Conservation (phyloP, 441 rosid genomes). For the Geranium incanum region DNA sequence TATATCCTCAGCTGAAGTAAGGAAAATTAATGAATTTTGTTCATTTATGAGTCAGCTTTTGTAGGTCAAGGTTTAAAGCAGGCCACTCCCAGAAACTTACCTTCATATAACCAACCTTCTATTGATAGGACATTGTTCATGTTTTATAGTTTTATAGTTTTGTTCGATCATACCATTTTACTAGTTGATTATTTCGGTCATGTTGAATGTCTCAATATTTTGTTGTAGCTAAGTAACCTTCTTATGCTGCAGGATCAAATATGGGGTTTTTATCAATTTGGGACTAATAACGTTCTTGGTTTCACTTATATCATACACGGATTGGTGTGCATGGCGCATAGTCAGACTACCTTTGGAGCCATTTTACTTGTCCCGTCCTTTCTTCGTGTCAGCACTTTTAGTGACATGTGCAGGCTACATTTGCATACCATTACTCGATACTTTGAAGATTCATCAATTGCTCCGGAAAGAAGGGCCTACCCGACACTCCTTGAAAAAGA, state of each 20-base stretch:
- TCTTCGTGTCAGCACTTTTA: constrained; percentile 49
- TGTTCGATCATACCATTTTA: background rate
- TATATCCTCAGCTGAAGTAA: background rate
- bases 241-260: constrained; percentile 50
- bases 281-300: constrained; percentile 56
- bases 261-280: constrained; percentile 50
- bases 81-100: background rate
- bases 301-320: constrained; percentile 47
- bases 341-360: constrained; percentile 75
- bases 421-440: constrained; percentile 58
- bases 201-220: background rate
- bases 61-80: background rate
- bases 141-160: background rate
- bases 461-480: constrained; percentile 37
- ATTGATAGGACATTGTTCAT: background rate
- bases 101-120: background rate
- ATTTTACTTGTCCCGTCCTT: constrained; percentile 63
- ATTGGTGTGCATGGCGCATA: constrained; percentile 88
- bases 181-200: background rate
- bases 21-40: background rate
- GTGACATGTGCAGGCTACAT: constrained; percentile 62
- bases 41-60: background rate
- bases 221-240: background rate
- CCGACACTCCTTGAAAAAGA: constrained; percentile 39
- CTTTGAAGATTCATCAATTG: constrained; percentile 41